Evolutionary conservation across 2,329 filamentous ascomycete species (phyloP), one percentile per base, ranked within the genome.

Genomic region (Phialemoniopsis sp.): DNA sequence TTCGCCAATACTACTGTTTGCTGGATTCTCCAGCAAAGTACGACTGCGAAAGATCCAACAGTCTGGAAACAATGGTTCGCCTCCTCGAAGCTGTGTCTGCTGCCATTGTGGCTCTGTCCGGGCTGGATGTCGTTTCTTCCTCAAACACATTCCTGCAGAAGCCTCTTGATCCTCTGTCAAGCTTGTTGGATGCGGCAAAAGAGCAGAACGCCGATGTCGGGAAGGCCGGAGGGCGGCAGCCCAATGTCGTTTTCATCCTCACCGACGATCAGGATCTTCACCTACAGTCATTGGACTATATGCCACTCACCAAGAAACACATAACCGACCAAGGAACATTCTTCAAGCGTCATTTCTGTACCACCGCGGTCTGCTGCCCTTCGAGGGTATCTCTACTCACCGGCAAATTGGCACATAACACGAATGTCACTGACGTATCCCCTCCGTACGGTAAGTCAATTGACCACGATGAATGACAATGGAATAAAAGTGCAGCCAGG

Each of bases 401-500:
- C 0, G 82, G 83, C 1, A 77, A 76, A 50, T 71, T 77, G 7
- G 78, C 82, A 0, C 83, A 87, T 48, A 86, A 85, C 46, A 85
- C 81, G 0, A 87, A 87, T 47, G 79, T 87, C 2, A 87, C 83
- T 0, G 64, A 73, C 34, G 66, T 76, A 0, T 47, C 36, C 21
- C 65, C 76, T 13, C 80, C 79, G 3, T 76, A 80, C 44, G 80
- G 76, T 73, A 60, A 28, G 66, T 35, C n/a, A 42, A 49, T 6
- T 51, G n/a, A n/a, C 21, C 6, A 6, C 21, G 21, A 26, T 26
- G 6, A 6, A 26, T 33, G 14, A 26, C 38, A 18, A 15, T 45
- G 3, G 37, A 55, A 26, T 26, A 10, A 26, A 26, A 26, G 21
- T 10, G 14, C 14, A 7, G n/a, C n/a, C 8, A 9, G 29, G 29